phyloP scores from a whole-genome alignment of 176 grass and related monocot species.

The Triticum timopheevii region DNA sequence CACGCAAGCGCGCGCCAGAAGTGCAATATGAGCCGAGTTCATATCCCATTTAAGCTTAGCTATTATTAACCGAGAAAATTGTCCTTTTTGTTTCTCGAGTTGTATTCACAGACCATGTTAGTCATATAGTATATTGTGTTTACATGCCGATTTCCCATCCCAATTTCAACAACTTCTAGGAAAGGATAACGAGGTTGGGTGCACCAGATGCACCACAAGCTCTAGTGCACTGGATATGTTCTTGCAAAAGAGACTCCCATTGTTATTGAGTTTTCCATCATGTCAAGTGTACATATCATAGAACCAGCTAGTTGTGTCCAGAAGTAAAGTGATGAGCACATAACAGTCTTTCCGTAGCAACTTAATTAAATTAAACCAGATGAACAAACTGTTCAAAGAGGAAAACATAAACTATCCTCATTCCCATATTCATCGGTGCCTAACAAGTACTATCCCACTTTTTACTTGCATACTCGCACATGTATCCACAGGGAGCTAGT shows the following conservation, averaged over 20 bases:
- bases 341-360: background rate
- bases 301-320: background rate
- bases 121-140: no score
- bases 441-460: conserved; percentile 4
- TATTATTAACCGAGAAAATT: background rate
- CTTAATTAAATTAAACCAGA: background rate
- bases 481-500: background rate
- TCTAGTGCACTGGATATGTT: no score
- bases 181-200: no score
- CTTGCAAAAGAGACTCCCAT: background rate
- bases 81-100: no score
- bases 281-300: background rate
- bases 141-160: no score
- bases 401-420: conserved; percentile 6
- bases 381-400: background rate
- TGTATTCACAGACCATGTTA: no score
- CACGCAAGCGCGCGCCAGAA: no score
- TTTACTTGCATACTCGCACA: background rate
- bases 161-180: no score
- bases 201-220: no score
- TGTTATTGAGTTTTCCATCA: background rate
- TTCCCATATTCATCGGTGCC: background rate
- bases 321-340: background rate
- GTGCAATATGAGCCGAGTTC: background rate
- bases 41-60: background rate